Evolutionary conservation across 345 rosid genomes (phyloP).

Genomic region (Iberis pinnata): DNA sequence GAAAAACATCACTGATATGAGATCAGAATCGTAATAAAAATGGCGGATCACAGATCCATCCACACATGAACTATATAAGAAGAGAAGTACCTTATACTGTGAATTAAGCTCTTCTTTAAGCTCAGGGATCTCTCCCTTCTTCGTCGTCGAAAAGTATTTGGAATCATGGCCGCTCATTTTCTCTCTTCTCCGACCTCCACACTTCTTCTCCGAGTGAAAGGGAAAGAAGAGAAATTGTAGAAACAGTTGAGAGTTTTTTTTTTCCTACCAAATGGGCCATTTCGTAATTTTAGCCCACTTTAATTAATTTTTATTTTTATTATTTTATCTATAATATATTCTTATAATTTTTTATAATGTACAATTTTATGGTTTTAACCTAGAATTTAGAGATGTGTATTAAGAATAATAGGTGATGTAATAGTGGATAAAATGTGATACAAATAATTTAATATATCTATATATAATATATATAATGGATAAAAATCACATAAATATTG

Average conservation of each 20-base stretch:
- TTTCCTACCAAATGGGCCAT: neutral
- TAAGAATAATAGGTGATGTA: no score
- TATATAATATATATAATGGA: no score
- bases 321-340: no score
- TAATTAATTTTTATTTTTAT: no score
- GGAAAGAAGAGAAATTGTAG: neutral
- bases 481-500: no score
- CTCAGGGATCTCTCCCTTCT: conserved; percentile 98
- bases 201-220: conserved; percentile 5
- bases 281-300: neutral
- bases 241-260: neutral
- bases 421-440: no score
- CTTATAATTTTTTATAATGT: no score
- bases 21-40: neutral
- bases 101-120: conserved; percentile 95
- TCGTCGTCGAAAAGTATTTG: conserved; percentile 90
- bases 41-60: conserved; percentile 22
- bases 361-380: no score
- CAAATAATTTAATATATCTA: no score
- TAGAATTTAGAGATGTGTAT: no score
- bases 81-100: conserved; percentile 66
- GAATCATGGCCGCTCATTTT: conserved; percentile 95
- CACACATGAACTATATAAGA: neutral
- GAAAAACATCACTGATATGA: neutral
- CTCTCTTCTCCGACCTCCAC: conserved; percentile 5